Percentiles rank a stretch among this genome's conserved stretches.
These are phyloP conservation scores for Ilex asprella DNA, from an alignment of 257 asterid species.

Conservation along the genomic window DNA sequence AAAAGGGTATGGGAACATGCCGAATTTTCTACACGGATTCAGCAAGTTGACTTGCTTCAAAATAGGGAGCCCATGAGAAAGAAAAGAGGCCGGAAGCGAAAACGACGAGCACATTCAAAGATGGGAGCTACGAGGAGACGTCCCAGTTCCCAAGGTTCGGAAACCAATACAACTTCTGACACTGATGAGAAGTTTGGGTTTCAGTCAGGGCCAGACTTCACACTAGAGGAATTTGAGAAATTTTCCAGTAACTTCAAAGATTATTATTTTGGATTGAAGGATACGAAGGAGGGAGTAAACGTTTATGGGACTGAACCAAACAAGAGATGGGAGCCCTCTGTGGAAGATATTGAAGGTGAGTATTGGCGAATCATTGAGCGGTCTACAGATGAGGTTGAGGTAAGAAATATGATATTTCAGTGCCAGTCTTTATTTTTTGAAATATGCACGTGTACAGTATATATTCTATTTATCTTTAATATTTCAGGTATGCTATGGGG, in stretches of 20 bases:
- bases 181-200: slow-evolving; percentile 67
- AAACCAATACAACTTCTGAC: slow-evolving; percentile 29
- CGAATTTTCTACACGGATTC: slow-evolving; percentile 62
- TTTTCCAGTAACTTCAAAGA: slow-evolving; percentile 51
- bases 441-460: too few species aligned
- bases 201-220: slow-evolving; percentile 70
- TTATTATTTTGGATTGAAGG: slow-evolving; percentile 39
- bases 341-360: slow-evolving; percentile 76
- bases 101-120: slow-evolving; percentile 42
- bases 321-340: slow-evolving; percentile 40
- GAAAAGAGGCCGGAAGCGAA: slow-evolving; percentile 50
- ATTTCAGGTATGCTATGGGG: slow-evolving; percentile 84
- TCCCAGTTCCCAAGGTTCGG: slow-evolving; percentile 36
- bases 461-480: too few species aligned
- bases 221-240: slow-evolving; percentile 49
- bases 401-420: slow-evolving; percentile 18
- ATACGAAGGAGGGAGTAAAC: slow-evolving; percentile 16
- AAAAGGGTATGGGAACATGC: slow-evolving; percentile 50
- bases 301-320: slow-evolving; percentile 14
- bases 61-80: slow-evolving; percentile 77
- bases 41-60: slow-evolving; percentile 74
- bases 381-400: slow-evolving; percentile 82
- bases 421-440: background rate
- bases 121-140: slow-evolving; percentile 42
- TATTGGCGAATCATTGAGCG: slow-evolving; percentile 84